Evolutionary conservation across 345 rosid species (phyloP), one percentile per base, ranked within the genome.

Genomic region (Boechera stricta): DNA sequence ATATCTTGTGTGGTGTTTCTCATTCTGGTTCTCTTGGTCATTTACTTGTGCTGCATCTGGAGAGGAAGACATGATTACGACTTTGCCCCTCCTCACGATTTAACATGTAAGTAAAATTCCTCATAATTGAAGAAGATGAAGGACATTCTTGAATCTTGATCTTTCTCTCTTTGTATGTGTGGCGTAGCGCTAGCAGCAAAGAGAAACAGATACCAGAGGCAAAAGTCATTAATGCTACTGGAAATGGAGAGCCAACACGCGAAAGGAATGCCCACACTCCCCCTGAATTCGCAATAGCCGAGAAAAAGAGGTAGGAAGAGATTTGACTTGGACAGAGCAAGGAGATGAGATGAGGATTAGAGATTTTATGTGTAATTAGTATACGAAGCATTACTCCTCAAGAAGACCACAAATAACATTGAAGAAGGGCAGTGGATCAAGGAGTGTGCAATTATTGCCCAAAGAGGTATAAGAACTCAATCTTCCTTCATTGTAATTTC

Each of bases 241-340:
- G 98, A 93, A 86, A 88, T 93, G 97, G 98, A 91, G 85, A 87
- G 98, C 82, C 96, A 95, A 64, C 99, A 91, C 11, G 98, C 94
- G 0, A 93, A 95, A 83, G 96, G 91, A 74, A 78, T 92, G 80
- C 84, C 96, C n/a, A 86, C 98, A 2, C 80, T 83, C 42, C 94
- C 96, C 10, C 79, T 82, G 8, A 89, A 87, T 83, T 87, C 93
- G 38, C 85, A 70, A 45, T 90, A 85, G 81, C 51, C 42, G 64
- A 42, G 73, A 65, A 67, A 41, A 44, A 69, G 3, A 42, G 15
- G 53, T 45, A 51, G 63, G 55, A 60, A 49, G 48, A 60, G 48
- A 57, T 66, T 59, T 77, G 66, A 77, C 71, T 64, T 77, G 80
- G 80, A 70, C 54, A 70, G 60, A 70, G 45, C 60, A 71, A 64